phyloP scores from a whole-genome alignment of 306 rosid genomes.

The Cicer arietinum region DNA sequence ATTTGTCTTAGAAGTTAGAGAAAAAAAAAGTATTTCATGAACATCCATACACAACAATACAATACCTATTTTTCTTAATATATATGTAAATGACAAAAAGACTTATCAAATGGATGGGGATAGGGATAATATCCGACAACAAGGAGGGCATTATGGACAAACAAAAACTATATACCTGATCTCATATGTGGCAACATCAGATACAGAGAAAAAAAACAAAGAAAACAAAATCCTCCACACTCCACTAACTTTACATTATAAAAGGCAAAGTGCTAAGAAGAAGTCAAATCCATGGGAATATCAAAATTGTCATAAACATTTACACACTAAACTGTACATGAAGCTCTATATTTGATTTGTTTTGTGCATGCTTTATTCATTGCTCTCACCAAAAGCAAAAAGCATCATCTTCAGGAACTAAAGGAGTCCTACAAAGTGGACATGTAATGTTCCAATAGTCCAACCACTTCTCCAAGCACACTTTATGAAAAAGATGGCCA shows the following conservation, averaged over 20 bases:
- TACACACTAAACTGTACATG: constrained; percentile 62
- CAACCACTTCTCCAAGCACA: constrained; percentile 92
- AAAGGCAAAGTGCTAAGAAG: constrained; percentile 40
- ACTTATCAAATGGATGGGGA: no score
- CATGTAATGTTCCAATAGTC: constrained; percentile 91
- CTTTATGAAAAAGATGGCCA: constrained; percentile 85
- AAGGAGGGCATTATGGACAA: constrained; percentile 39
- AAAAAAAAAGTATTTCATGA: no score
- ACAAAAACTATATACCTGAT: constrained; percentile 38
- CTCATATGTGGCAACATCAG: constrained; percentile 21
- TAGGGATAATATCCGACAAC: constrained; percentile 7
- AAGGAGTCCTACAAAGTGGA: constrained; percentile 89
- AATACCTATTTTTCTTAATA: no score
- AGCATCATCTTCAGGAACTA: constrained; percentile 69
- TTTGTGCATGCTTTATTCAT: constrained; percentile 37
- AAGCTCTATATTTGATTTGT: constrained; percentile 36
- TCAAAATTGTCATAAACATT: constrained; percentile 55
- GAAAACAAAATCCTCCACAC: constrained; percentile 39
- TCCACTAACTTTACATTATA: constrained; percentile 44
- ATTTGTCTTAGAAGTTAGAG: no score
- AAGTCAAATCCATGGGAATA: constrained; percentile 49
- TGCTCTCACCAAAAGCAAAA: constrained; percentile 60
- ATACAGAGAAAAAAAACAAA: constrained; percentile 30
- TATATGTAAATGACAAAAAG: no score
- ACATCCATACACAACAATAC: no score